A percentile compares a stretch with the other conserved stretches of the same genome.
Evolutionary conservation across 257 asterid genomes (phyloP).

Genomic region (Gentiana dahurica): DNA sequence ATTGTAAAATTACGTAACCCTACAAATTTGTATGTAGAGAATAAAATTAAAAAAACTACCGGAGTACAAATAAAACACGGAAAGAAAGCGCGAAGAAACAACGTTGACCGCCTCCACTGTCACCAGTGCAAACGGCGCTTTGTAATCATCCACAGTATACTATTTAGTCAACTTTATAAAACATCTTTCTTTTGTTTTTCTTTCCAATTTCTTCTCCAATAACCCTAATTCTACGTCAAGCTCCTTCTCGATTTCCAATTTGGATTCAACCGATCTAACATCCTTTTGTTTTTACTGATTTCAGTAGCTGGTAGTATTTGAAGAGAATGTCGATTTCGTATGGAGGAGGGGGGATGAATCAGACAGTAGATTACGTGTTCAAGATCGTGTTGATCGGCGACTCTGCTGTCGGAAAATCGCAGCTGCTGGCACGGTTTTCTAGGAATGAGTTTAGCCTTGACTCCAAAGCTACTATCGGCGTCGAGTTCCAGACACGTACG

Average conservation of each 20-base stretch:
- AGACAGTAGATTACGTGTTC: slow-evolving; percentile 65
- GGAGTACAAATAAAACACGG: too few species aligned
- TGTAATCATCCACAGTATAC: too few species aligned
- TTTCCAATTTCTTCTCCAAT: neutral
- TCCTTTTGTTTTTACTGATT: neutral
- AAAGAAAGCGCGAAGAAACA: too few species aligned
- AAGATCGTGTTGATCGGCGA: slow-evolving; percentile 73
- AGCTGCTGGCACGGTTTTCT: slow-evolving; percentile 59
- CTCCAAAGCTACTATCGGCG: slow-evolving; percentile 75
- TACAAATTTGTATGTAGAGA: too few species aligned
- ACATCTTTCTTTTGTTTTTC: neutral
- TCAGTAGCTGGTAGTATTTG: neutral
- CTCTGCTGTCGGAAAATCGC: slow-evolving; percentile 84
- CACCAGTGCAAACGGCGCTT: too few species aligned
- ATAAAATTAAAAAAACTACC: too few species aligned
- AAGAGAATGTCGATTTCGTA: slow-evolving; percentile 37
- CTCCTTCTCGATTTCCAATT: neutral
- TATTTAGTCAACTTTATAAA: neutral
- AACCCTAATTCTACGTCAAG: neutral
- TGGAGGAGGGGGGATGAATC: slow-evolving; percentile 52
- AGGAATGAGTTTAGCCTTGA: slow-evolving; percentile 70
- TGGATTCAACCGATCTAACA: neutral
- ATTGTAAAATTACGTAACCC: too few species aligned
- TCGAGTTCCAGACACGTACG: slow-evolving; percentile 74
- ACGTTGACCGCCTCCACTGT: too few species aligned